Base-by-base conservation (phyloP, 1,139 yeast species). In the Saccharomyces pastorianus region DNA sequence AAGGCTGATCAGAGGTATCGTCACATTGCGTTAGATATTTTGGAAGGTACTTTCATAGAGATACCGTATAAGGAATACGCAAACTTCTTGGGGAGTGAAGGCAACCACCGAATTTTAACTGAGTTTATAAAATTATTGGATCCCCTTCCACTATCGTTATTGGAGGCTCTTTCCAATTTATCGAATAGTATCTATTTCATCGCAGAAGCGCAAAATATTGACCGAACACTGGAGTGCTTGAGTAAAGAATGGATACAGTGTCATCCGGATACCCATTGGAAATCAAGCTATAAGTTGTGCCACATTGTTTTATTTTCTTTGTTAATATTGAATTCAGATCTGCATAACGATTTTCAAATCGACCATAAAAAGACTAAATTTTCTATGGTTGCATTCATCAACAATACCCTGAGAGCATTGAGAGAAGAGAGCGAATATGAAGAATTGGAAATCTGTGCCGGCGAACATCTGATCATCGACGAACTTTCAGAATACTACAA, bases 121-220 rank as follows among this genome's bases (percentile, higher is more conserved):
- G 64, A 66, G 34, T 71, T 64, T 61, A 67, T 68, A 67, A 61
- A 42, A 11, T 54, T 62, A 23, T 61, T 65, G 46, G 52, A 56
- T 28, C 70, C 71, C 9, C 62, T 71, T 58, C 69, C 73, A 26
- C 44, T 53, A 6, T 78, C 78, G 56, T 67, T 84, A 49, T 69
- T 87, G 56, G 72, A 71, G 3, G 75, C 90, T 1, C 75, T 89
- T 17, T 73, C 91, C 44, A 70, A 71, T 52, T 71, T 89, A 48
- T 88, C 95, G 60, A 76, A 80, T 29, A 80, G 77, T 59, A 67
- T 89, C 28, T 86, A 85, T 67, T 76, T 89, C 63, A 83, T 83
- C 63, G 96, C 95, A 2, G 96, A 89, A 68, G 83, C 95, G 1
- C 95, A 87, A 62, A 88, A 85, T 63, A 80, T 89, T 56, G 96